A percentile compares a stretch with the other conserved stretches of the same genome.
These are phyloP conservation scores for Sanghuangporus sanghuang DNA, from an alignment of 1,284 basidiomycete species.

Conservation along the genomic window DNA sequence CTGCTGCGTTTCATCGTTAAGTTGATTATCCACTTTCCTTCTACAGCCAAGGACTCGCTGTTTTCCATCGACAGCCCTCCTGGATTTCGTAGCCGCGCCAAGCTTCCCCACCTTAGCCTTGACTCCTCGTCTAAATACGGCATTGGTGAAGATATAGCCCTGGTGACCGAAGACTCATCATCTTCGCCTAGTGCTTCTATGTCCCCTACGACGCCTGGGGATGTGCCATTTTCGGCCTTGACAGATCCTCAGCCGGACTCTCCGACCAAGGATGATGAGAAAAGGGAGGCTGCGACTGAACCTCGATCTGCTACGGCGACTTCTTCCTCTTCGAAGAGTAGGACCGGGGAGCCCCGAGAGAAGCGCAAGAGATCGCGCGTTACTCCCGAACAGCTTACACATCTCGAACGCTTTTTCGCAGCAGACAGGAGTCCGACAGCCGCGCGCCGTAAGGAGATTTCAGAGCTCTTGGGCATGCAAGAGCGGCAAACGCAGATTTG, in stretches of 20 bases:
- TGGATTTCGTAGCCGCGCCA: constrained; percentile 15
- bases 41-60: constrained; percentile 24
- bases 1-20: constrained; percentile 8
- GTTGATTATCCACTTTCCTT: constrained; percentile 7
- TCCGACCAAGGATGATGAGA: constrained; percentile 4
- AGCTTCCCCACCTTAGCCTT: constrained; percentile 16
- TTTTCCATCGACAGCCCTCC: constrained; percentile 11
- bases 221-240: constrained; percentile 12
- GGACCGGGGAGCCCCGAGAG: constrained; percentile 37
- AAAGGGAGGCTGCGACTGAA: constrained; percentile 10
- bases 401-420: constrained; percentile 66
- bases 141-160: constrained; percentile 6
- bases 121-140: constrained; percentile 11
- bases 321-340: constrained; percentile 17
- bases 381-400: constrained; percentile 67
- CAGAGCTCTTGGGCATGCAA: constrained; percentile 71
- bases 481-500: constrained; percentile 84
- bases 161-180: constrained; percentile 16
- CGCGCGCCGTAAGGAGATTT: constrained; percentile 64
- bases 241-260: constrained; percentile 15
- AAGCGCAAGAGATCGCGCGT: constrained; percentile 75
- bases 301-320: constrained; percentile 18
- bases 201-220: constrained; percentile 16
- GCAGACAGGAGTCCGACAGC: constrained; percentile 67
- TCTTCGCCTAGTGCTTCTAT: constrained; percentile 19